Conservation (phyloP, 306 rosid species). For the Pyrus bretschneideri region DNA sequence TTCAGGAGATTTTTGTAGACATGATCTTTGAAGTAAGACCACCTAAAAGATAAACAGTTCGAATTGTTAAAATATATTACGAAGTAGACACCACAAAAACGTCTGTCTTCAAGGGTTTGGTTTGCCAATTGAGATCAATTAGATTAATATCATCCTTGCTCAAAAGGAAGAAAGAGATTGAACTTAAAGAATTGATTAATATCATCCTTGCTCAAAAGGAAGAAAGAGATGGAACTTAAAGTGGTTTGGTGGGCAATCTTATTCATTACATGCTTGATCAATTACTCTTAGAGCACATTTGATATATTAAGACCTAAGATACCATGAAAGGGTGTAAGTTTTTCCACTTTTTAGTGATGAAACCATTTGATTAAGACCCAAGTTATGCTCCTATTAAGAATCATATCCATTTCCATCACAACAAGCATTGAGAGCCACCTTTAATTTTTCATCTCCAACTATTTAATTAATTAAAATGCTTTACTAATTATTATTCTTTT, state of each 20-base stretch:
- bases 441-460: conserved; percentile 1
- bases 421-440: conserved; percentile 24
- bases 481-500: too few species aligned
- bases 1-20: too few species aligned
- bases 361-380: conserved; percentile 27
- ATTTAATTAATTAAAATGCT: too few species aligned
- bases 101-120: conserved; percentile 10
- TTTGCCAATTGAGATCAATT: neutral
- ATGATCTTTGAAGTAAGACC: too few species aligned
- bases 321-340: neutral
- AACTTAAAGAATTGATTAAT: neutral
- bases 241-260: conserved; percentile 15
- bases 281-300: neutral
- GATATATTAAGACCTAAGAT: neutral
- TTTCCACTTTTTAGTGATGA: neutral
- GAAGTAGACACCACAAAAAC: too few species aligned
- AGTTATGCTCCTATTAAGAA: conserved; percentile 9
- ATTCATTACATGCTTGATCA: neutral
- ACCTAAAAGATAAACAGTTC: too few species aligned
- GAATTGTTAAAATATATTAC: too few species aligned
- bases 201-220: neutral
- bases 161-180: neutral
- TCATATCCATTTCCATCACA: conserved; percentile 15
- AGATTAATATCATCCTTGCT: neutral
- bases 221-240: too few species aligned